Evolutionary conservation across 2,329 filamentous ascomycete genomes (phyloP), one percentile per base, ranked within the genome.

Genomic region (Stemphylium beticola): DNA sequence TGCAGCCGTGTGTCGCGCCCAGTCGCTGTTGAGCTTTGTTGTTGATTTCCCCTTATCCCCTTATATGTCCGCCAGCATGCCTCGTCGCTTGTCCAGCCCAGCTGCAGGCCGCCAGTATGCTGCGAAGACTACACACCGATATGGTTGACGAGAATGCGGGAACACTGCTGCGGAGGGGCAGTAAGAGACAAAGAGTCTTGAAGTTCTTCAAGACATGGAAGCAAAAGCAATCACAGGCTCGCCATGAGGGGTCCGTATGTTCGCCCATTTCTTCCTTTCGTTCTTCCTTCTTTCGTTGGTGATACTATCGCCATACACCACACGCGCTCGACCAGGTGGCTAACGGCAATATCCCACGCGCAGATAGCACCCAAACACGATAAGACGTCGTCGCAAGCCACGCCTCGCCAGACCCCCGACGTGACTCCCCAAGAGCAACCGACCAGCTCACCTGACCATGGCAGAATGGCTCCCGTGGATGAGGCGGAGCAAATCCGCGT

Each of bases 181-280:
- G 66, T 43, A 74, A 71, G 62, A 60, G 72, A 32, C 64, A 74
- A 58, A 51, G 62, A 36, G 58, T 74, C 34, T 45, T 62, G 14
- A 66, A 68, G 33, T 72, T 74, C 67, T 70, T 74, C 57, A 66
- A 55, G 17, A 57, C 56, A 4, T 68, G 66, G 48, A 71, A 64
- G 57, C 60, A 67, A 31, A 68, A 55, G 58, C 40, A 57, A 58
- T 24, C 62, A 38, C 57, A 57, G 50, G 57, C 43, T 31, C 58
- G 58, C 42, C 42, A 57, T 48, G 55, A 55, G 32, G 61, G 58
- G 56, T 44, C 50, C 64, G 62, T 68, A 67, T 56, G 60, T 49
- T 48, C 33, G 34, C 55, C 43, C 45, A 51, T 46, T 40, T 36
- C 20, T 40, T 20, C 22, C 45, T 33, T 41, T 41, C 12, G 4